These are phyloP conservation scores for Danielia oregonensis DNA, from an alignment of 805 yeast species.

Conservation along the genomic window DNA sequence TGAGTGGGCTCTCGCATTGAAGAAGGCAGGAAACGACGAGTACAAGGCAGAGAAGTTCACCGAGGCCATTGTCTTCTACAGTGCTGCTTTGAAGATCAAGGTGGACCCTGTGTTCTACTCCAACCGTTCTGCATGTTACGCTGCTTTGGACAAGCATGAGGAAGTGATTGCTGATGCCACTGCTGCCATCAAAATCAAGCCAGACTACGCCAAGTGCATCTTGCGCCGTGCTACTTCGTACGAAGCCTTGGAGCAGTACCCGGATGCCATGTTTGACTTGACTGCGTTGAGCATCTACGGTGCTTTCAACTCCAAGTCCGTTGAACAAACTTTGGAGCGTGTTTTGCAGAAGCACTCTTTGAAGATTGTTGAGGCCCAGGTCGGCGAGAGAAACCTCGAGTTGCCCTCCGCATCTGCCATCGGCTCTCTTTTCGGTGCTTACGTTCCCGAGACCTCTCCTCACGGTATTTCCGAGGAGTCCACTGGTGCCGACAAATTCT, in stretches of 20 bases:
- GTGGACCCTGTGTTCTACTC: slow-evolving; percentile 88
- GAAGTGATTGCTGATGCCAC: slow-evolving; percentile 87
- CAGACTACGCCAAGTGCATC: slow-evolving; percentile 87
- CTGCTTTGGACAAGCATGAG: slow-evolving; percentile 73
- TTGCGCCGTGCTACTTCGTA: slow-evolving; percentile 91
- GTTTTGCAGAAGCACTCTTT: slow-evolving; percentile 79
- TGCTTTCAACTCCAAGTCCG: slow-evolving; percentile 72
- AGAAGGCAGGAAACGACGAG: slow-evolving; percentile 82
- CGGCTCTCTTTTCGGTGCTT: slow-evolving; percentile 87
- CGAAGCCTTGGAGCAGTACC: slow-evolving; percentile 73
- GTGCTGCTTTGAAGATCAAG: slow-evolving; percentile 71
- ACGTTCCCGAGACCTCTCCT: slow-evolving; percentile 52
- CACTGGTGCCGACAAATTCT: slow-evolving; percentile 59
- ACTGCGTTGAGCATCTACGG: slow-evolving; percentile 86
- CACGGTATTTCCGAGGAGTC: slow-evolving; percentile 47
- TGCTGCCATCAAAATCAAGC: slow-evolving; percentile 78
- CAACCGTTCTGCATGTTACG: slow-evolving; percentile 94
- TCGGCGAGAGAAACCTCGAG: slow-evolving; percentile 46
- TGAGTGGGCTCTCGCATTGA: slow-evolving; percentile 68
- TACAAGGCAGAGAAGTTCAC: slow-evolving; percentile 69
- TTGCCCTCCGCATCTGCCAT: slow-evolving; percentile 83
- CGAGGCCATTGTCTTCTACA: slow-evolving; percentile 76
- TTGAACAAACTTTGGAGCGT: slow-evolving; percentile 82
- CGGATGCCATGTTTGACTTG: slow-evolving; percentile 86
- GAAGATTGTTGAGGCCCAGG: slow-evolving; percentile 60